A percentile compares a stretch with the other conserved stretches of the same genome.
phyloP scores from a whole-genome alignment of 768 basidiomycete genomes.

The Kockovaella imperatae region DNA sequence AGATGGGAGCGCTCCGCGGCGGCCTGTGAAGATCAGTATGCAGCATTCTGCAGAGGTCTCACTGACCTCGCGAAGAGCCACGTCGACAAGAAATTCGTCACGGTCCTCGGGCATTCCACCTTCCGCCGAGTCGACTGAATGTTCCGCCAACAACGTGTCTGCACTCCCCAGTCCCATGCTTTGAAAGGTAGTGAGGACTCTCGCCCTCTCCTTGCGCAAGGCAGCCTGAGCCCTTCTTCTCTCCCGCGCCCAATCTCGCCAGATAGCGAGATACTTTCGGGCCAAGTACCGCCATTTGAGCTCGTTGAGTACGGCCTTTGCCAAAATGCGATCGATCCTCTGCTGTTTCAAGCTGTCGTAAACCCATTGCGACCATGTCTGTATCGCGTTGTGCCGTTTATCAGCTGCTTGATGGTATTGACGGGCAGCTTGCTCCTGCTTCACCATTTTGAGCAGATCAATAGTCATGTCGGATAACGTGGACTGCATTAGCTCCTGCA shows the following conservation, averaged over 20 bases:
- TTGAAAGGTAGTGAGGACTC: no score
- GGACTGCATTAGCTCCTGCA: constrained; percentile 15
- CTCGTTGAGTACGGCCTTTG: constrained; percentile 13
- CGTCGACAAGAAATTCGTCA: neutral
- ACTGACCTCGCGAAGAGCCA: neutral
- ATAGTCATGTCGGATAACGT: constrained; percentile 10
- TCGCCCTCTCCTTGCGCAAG: constrained; percentile 6
- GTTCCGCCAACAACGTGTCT: neutral
- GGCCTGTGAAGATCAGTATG: constrained; percentile 9
- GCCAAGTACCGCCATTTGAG: constrained; percentile 5
- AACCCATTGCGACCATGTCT: constrained; percentile 3
- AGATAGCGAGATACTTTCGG: constrained; percentile 7
- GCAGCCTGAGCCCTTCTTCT: constrained; percentile 11
- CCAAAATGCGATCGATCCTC: constrained; percentile 1
- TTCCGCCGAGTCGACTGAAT: neutral
- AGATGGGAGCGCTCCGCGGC: constrained; percentile 24
- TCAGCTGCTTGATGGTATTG: constrained; percentile 10
- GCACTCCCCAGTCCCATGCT: constrained; percentile 19
- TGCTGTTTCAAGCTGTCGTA: constrained; percentile 14
- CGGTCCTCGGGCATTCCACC: neutral
- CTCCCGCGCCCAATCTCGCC: constrained; percentile 19
- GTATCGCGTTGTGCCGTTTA: constrained; percentile 12
- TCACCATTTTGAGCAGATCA: constrained; percentile 11
- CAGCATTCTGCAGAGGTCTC: neutral
- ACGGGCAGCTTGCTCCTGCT: constrained; percentile 16